A percentile compares a stretch with the other conserved stretches of the same genome.
Conservation (phyloP, 805 yeast genomes). For the Ogataea chonburiensis region DNA sequence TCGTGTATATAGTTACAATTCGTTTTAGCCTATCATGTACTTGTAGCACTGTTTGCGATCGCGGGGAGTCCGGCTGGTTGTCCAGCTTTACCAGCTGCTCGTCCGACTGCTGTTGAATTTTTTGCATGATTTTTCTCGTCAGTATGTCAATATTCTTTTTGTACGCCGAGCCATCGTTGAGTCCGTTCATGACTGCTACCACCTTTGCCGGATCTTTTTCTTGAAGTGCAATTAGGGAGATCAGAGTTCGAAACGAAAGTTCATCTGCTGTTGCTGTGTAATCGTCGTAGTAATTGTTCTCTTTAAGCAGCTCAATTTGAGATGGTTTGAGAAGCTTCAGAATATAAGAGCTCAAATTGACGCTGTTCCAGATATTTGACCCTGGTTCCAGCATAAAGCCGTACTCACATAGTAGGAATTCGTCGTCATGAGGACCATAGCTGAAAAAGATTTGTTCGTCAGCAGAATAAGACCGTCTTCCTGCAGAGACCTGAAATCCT, state of each 20-base stretch:
- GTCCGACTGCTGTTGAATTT: slow-evolving; percentile 12
- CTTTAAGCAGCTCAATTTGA: slow-evolving; percentile 47
- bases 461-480: slow-evolving; percentile 30
- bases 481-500: slow-evolving; percentile 55
- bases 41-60: neutral
- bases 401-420: slow-evolving; percentile 78
- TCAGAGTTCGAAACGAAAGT: slow-evolving; percentile 69
- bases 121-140: slow-evolving; percentile 35
- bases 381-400: slow-evolving; percentile 59
- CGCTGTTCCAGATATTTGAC: slow-evolving; percentile 62
- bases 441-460: slow-evolving; percentile 65
- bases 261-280: slow-evolving; percentile 58
- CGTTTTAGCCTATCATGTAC: slow-evolving; percentile 1
- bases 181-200: slow-evolving; percentile 44
- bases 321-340: slow-evolving; percentile 32
- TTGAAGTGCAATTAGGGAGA: slow-evolving; percentile 65
- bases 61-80: neutral
- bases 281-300: slow-evolving; percentile 64
- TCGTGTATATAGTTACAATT: slow-evolving; percentile 1
- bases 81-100: slow-evolving; percentile 6
- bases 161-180: slow-evolving; percentile 45
- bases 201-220: slow-evolving; percentile 37
- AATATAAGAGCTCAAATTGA: slow-evolving; percentile 58
- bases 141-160: slow-evolving; percentile 32
- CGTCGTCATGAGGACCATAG: slow-evolving; percentile 89